Base-by-base conservation (phyloP, 2,329 filamentous ascomycete genomes). In the Aspergillus aculeatinus region DNA sequence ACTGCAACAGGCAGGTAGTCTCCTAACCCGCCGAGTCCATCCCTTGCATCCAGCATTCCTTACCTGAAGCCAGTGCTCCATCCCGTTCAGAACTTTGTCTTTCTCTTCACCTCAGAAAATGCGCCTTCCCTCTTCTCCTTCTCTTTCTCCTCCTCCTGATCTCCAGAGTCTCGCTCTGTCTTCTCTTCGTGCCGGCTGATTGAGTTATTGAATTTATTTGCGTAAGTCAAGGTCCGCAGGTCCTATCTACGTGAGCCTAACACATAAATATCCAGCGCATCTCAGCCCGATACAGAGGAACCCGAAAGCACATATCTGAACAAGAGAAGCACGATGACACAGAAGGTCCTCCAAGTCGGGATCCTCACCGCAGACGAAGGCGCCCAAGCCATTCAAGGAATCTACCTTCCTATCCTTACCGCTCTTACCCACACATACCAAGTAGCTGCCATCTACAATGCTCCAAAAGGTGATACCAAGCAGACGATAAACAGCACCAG, bases 351-450 rank as follows among this genome's bases (percentile, higher is more conserved):
- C 39, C 70, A 64, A 29, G 67, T 76, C 16, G 75, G 74, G 5
- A 72, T 77, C 57, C 69, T 77, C 52, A 73, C 74, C 54, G 68
- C 70, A 58, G 53, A 55, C 53, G 53, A 55, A 48, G 71, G 71
- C 25, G 68, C 70, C 33, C 78, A 83, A 64, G 74, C 84, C 47
- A 74, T 77, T 31, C 80, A 85, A 69, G 80, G 83, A 39, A 78
- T 81, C 29, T 84, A 87, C 67, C 78, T 87, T 6, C 83, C 82
- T 0, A 79, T 76, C 2, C 67, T 87, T 10, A 72, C 73, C 53
- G 85, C 51, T 71, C 76, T 60, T 64, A 78, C 57, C 23, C 51
- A 59, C 33, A 72, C 77, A 31, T 87, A 78, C 72, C 70, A 69
- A 2, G 76, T 80, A 35, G 80, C 77, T 1, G 78, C 79, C 61